Percentiles rank a stretch among this genome's conserved stretches.
These are phyloP conservation scores for Amaranthus tricolor DNA, from an alignment of 179 eudicot genomes.

Conservation along the genomic window DNA sequence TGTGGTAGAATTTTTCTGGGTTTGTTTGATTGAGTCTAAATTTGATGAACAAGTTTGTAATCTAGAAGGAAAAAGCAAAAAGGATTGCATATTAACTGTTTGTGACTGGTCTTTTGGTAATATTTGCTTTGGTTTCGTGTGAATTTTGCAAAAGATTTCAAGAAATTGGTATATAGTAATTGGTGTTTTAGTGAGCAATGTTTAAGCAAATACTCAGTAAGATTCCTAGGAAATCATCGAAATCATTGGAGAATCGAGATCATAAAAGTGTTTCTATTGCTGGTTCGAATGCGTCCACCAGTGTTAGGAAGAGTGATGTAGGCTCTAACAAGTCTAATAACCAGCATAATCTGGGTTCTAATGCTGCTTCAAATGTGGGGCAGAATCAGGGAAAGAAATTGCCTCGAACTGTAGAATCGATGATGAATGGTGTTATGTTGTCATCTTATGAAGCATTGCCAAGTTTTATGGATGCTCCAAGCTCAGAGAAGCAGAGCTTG, in stretches of 20 bases:
- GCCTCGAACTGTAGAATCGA: slow-evolving; percentile 28
- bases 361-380: slow-evolving; percentile 30
- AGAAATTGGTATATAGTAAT: slow-evolving; percentile 13
- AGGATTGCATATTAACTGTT: not conserved
- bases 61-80: slow-evolving; percentile 4
- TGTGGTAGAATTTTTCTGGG: slow-evolving; percentile 20
- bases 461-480: slow-evolving; percentile 52
- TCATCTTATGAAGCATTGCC: slow-evolving; percentile 59
- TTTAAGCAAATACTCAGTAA: slow-evolving; percentile 53
- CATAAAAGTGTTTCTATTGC: slow-evolving; percentile 32
- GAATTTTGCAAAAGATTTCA: not conserved
- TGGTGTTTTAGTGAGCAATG: slow-evolving; percentile 32
- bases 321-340: slow-evolving; percentile 33
- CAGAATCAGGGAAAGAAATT: slow-evolving; percentile 37
- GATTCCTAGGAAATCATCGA: slow-evolving; percentile 50
- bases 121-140: slow-evolving; percentile 13
- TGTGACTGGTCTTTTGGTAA: slow-evolving; percentile 19
- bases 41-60: slow-evolving; percentile 23
- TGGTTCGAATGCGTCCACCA: slow-evolving; percentile 37
- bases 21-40: slow-evolving; percentile 19
- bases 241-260: slow-evolving; percentile 43
- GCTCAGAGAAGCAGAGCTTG: slow-evolving; percentile 49
- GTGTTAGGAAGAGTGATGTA: slow-evolving; percentile 48
- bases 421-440: slow-evolving; percentile 37
- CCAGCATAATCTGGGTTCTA: slow-evolving; percentile 38